Evolutionary conservation across 495 filamentous ascomycete species (phyloP).

Genomic region (Letharia columbiana): DNA sequence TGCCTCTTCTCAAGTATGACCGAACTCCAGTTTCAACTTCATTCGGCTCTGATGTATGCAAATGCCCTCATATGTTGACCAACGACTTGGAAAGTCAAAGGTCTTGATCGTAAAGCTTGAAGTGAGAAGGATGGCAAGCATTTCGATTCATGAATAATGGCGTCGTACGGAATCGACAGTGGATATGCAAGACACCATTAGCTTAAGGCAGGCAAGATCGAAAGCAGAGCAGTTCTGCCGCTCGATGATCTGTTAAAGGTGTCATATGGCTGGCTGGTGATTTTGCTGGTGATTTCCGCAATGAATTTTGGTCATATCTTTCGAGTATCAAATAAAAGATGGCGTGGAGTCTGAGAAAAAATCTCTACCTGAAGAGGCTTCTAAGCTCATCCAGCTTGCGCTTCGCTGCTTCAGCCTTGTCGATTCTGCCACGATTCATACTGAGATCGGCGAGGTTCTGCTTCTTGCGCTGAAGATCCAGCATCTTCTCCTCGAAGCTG

Average conservation of each 20-base stretch:
- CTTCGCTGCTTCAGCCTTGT: slow-evolving; percentile 66
- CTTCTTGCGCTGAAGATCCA: slow-evolving; percentile 84
- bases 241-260: background rate
- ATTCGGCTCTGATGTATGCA: background rate
- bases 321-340: background rate
- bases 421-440: slow-evolving; percentile 62
- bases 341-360: background rate
- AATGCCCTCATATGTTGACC: background rate
- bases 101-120: background rate
- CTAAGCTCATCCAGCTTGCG: slow-evolving; percentile 71
- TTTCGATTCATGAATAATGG: background rate
- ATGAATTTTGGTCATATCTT: background rate
- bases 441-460: slow-evolving; percentile 76
- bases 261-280: background rate
- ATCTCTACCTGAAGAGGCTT: slow-evolving; percentile 62
- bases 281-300: background rate
- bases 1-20: slow-evolving; percentile 3
- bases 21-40: background rate
- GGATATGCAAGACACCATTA: background rate
- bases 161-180: background rate
- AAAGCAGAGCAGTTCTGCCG: background rate
- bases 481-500: slow-evolving; percentile 92
- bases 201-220: background rate
- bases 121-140: background rate
- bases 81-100: background rate